A percentile compares a stretch with the other conserved stretches of the same genome.
These are phyloP conservation scores for apple (Malus domestica) DNA, from an alignment of 306 rosid species.

Conservation along the genomic window ASM211411v1 NC_041790.1:13588501-13589000, in stretches of 20 bases:
- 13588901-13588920: slow-evolving; percentile 49
- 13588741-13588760: neutral
- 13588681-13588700: too few species aligned
- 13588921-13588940: slow-evolving; percentile 48
- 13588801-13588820: neutral
- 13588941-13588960: slow-evolving; percentile 71
- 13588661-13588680: neutral
- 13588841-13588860: slow-evolving; percentile 8
- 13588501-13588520: slow-evolving; percentile 40
- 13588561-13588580: slow-evolving; percentile 21
- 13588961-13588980: slow-evolving; percentile 57
- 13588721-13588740: neutral
- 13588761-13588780: neutral
- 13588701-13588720: neutral
- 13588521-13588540: slow-evolving; percentile 30
- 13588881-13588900: slow-evolving; percentile 35
- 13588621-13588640: neutral
- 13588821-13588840: neutral
- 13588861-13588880: slow-evolving; percentile 20
- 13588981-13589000: slow-evolving; percentile 40
- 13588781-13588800: neutral
- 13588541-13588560: slow-evolving; percentile 26
- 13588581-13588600: neutral
- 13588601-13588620: neutral
- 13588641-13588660: neutral